Evolutionary conservation across 768 basidiomycete species (phyloP), one percentile per base, ranked within the genome.

Genomic region (Leccinum fibrillosum): DNA sequence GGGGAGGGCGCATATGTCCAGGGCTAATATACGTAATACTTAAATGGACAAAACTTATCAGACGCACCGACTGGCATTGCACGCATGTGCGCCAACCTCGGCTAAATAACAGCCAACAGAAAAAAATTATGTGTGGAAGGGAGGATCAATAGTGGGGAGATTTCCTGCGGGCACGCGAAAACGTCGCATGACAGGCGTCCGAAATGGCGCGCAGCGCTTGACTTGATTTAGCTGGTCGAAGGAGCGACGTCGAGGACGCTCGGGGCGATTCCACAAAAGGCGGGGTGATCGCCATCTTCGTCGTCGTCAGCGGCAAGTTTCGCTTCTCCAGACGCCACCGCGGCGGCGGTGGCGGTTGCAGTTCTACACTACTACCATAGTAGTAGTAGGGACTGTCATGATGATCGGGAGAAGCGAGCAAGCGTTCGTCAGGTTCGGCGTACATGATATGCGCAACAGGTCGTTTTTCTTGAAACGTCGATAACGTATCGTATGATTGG

Each of bases 161-260:
- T 49, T 35, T 64, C 45, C 60, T 58, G 35, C 64, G 52, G 10
- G 53, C 13, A 4, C 64, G 57, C 19, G 60, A 52, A 37, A 74
- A 57, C 25, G 64, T 56, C 28, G 62, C 52, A 15, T 55, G 42
- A 21, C 42, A 73, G 7, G 69, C 71, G 5, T 66, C 67, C 42
- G 72, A 63, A 2, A 72, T 51, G 19, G 62, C 56, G 25, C 67
- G 71, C 54, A 74, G 67, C 49, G 70, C 55, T 8, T 62, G 51
- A 15, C 52, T 66, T 4, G 64, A 57, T 25, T 60, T 60, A 5
- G 59, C 45, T 26, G 65, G 17, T 13, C 51, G 52, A 48, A 67
- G 57, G 34, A 21, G 34, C 13, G 28, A 50, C 39, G 39, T 57
- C 52, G 59, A 23, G 17, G 54, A 58, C 8, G 26, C 37, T 17